phyloP scores from a whole-genome alignment of 495 filamentous ascomycete genomes.

The Penicillium crystallinum region DNA sequence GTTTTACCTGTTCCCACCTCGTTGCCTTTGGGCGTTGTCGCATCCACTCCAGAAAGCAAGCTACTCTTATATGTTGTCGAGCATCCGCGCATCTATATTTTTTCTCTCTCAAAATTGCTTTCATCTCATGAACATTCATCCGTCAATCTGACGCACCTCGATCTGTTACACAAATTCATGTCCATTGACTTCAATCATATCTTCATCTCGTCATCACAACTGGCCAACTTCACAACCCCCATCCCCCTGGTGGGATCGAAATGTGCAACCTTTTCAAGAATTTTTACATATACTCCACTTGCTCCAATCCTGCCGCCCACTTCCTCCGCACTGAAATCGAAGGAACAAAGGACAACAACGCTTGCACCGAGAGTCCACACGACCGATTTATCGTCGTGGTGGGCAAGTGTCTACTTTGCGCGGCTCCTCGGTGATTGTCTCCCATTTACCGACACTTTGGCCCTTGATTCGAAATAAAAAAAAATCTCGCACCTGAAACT shows the following conservation, averaged over 20 bases:
- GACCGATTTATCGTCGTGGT: conserved; percentile 67
- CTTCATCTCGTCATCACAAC: conserved; percentile 1
- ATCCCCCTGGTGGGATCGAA: conserved; percentile 23
- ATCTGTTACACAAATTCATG: background rate
- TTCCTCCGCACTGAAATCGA: conserved; percentile 64
- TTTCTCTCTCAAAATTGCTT: background rate
- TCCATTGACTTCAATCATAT: background rate
- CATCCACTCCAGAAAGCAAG: background rate
- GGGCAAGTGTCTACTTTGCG: conserved; percentile 60
- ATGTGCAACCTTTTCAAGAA: conserved; percentile 80
- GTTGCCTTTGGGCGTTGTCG: conserved; percentile 1
- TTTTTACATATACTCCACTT: conserved; percentile 71
- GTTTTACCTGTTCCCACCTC: conserved; percentile 6
- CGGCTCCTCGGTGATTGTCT: conserved; percentile 10
- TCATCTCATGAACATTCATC: background rate
- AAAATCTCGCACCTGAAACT: conserved; percentile 1
- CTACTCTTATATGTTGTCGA: conserved; percentile 2
- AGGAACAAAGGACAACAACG: conserved; percentile 51
- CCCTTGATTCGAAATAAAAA: conserved; percentile 1
- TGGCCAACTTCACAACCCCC: background rate
- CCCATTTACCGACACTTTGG: background rate
- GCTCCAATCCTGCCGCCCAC: conserved; percentile 60
- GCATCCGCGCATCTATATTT: background rate
- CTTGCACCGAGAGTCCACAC: conserved; percentile 63
- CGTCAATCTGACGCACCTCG: background rate